Base-by-base conservation (phyloP, 2,329 filamentous ascomycete species). In the Triangularia setosa region DNA sequence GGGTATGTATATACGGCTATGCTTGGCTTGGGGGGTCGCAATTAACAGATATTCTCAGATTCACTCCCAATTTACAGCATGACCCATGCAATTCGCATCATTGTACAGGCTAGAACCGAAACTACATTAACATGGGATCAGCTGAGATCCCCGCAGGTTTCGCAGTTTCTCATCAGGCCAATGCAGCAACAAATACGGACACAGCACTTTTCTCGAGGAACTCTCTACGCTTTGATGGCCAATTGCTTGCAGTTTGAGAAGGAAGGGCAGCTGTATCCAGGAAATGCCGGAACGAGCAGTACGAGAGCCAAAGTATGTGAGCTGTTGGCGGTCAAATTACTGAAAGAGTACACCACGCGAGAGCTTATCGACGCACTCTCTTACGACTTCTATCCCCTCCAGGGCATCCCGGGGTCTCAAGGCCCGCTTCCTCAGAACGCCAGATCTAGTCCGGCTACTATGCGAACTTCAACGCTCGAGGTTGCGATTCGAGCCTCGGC, bases 41-140 rank as follows among this genome's bases (percentile, higher is more conserved):
- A 64, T 71, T 77, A 68, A 77, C 68, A 12, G 27, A 21, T 18
- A 54, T 11, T 18, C 48, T 7, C 72, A 94, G 93, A 97, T 79
- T 84, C 90, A 9, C 83, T 97, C 6, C 93, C 94, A 21, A 87
- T 97, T 64, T 97, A 97, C 80, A 90, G 88, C 76, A 87, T 96
- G 69, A 96, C 93, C 27, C 94, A 97, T 77, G 87, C 91, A 30
- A 93, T 97, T 68, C 90, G 94, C 69, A 87, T 93, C 61, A 84
- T 97, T 63, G 88, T 98, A 65, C 86, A 91, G 69, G 84, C 91
- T 65, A 88, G 91, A 73, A 96, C 92, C 76, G 94, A 98, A 79
- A 97, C 93, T 1, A 94, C 92, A 0, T 80, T 98, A 59, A 90
- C 92, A 16, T 98, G 93, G 93, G 94, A 98, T 69, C 94, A 98